Percentiles rank a stretch among this genome's conserved stretches.
Conservation (phyloP, 139 green algal species). For the Haematococcus lacustris region DNA sequence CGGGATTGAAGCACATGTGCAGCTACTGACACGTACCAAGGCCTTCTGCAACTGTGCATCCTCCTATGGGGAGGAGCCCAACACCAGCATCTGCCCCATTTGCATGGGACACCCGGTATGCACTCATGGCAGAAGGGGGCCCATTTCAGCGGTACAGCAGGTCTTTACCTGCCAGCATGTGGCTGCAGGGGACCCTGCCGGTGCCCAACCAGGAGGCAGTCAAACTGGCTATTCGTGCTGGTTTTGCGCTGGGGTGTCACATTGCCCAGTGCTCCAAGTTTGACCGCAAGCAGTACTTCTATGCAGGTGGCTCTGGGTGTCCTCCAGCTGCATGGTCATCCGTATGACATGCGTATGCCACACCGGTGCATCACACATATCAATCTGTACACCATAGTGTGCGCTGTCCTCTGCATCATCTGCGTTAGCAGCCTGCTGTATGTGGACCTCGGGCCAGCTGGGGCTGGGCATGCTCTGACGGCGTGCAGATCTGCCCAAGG, state of each 20-base stretch:
- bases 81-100: conserved; percentile 89
- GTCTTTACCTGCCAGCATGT: conserved; percentile 4
- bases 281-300: conserved; percentile 99
- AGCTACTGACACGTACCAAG: conserved; percentile 91
- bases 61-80: conserved; percentile 82
- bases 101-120: conserved; percentile 89
- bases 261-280: conserved; percentile 86
- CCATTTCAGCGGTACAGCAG: too few relatives aligned
- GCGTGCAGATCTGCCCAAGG: conserved; percentile 93
- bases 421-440: too few relatives aligned
- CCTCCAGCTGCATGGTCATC: too few relatives aligned
- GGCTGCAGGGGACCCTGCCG: conserved; percentile 73
- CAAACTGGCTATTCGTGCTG: conserved; percentile 59
- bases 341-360: too few relatives aligned
- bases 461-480: too few relatives aligned
- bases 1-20: conserved; percentile 97
- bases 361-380: too few relatives aligned
- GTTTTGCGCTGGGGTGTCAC: conserved; percentile 74
- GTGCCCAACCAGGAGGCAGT: conserved; percentile 73
- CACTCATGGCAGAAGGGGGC: too few relatives aligned
- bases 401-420: too few relatives aligned
- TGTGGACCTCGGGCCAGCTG: too few relatives aligned
- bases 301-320: too few relatives aligned
- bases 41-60: conserved; percentile 89
- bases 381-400: too few relatives aligned